Conservation (phyloP, 1,284 basidiomycete genomes). For the Ceratobasidium sp. region DNA sequence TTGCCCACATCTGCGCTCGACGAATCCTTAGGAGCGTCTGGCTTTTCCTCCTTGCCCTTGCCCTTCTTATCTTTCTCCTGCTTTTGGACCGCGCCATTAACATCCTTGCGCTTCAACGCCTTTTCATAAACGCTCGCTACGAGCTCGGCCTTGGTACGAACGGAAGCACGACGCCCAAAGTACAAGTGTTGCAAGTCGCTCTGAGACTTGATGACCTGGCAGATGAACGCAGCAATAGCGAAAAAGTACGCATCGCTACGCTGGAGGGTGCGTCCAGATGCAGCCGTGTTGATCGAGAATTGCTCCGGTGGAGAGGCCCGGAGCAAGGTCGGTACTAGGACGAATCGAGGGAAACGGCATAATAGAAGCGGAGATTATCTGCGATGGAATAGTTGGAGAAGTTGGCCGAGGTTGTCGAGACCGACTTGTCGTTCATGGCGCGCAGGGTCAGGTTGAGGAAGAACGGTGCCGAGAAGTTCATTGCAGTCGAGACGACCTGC, state of each 20-base stretch:
- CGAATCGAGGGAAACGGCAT: constrained; percentile 25
- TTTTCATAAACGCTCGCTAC: constrained; percentile 40
- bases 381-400: constrained; percentile 1
- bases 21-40: constrained; percentile 22
- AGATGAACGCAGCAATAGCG: constrained; percentile 37
- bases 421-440: constrained; percentile 3
- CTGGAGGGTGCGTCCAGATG: constrained; percentile 10
- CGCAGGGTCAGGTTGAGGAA: constrained; percentile 29
- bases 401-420: constrained; percentile 13
- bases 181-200: constrained; percentile 40
- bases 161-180: constrained; percentile 32
- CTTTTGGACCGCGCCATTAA: constrained; percentile 36
- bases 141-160: constrained; percentile 36
- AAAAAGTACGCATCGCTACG: constrained; percentile 39
- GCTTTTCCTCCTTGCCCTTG: constrained; percentile 23
- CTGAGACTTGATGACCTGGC: constrained; percentile 38
- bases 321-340: constrained; percentile 15
- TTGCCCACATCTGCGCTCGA: constrained; percentile 40
- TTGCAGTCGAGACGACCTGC: constrained; percentile 25
- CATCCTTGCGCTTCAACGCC: constrained; percentile 39
- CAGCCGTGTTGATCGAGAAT: background rate
- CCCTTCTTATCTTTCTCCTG: constrained; percentile 32
- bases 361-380: constrained; percentile 33
- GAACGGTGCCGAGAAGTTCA: constrained; percentile 36
- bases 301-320: background rate